A percentile compares a stretch with the other conserved stretches of the same genome.
phyloP scores from a whole-genome alignment of 106 monocot genomes.

The Gastrodia elata region DNA sequence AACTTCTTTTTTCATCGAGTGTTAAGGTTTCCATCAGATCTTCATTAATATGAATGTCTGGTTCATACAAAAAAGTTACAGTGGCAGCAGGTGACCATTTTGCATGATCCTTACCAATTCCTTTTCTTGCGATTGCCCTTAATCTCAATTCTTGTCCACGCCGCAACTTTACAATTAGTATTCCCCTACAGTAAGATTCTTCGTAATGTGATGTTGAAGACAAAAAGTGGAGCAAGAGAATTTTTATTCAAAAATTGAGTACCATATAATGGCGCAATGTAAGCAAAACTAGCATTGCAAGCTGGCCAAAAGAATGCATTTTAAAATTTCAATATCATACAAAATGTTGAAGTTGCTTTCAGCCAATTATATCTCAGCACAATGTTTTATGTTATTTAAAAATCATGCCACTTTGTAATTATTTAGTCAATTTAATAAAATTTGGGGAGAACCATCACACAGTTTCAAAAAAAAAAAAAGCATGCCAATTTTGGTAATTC shows the following conservation, averaged over 20 bases:
- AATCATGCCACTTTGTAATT: not conserved
- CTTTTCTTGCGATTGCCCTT: conserved; percentile 93
- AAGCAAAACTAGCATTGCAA: not conserved
- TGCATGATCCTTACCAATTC: conserved; percentile 98
- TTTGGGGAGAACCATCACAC: too few relatives aligned
- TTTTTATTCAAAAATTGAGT: not conserved
- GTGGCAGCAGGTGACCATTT: conserved; percentile 98
- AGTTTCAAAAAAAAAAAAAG: too few relatives aligned
- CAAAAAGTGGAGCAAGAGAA: not conserved
- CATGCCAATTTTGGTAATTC: not conserved
- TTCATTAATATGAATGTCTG: conserved; percentile 90
- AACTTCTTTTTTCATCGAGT: conserved; percentile 56
- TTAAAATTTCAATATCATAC: not conserved
- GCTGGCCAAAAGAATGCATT: not conserved
- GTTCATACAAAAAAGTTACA: conserved; percentile 97
- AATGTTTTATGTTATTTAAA: not conserved
- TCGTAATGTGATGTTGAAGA: not conserved
- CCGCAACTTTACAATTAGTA: conserved; percentile 89
- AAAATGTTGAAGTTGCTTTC: not conserved
- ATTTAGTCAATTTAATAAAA: too few relatives aligned
- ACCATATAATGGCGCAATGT: not conserved
- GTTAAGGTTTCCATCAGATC: conserved; percentile 85
- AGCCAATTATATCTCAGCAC: not conserved
- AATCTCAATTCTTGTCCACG: conserved; percentile 90
- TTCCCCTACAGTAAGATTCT: conserved; percentile 43